Base-by-base conservation (phyloP, 768 basidiomycete species). In the Lactifluus subvellereus region DNA sequence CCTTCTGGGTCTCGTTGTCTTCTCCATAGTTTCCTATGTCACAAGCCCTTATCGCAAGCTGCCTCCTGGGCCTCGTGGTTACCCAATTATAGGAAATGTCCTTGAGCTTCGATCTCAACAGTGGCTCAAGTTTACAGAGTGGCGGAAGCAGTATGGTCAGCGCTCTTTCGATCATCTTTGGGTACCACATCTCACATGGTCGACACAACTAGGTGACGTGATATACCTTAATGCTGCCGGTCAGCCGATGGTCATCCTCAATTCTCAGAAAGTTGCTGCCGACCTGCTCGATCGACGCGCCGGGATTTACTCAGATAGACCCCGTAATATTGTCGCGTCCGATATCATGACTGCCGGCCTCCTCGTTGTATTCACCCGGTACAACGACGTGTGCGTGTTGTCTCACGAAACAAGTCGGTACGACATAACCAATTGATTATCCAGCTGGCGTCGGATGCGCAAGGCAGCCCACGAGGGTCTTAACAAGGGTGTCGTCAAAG, bases 391-490 rank as follows among this genome's bases (percentile, higher is more conserved):
- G 60, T 64, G 22, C 42, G 61, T 65, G 35, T 42, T 48, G 3
- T 59, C 22, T 35, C 3, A 45, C 14, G 35, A 37, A 33, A 35
- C 5, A 6, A 18, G n/a, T 27, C 20, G 14, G 50, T 20, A 8
- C 27, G 32, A n/a, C 18, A 18, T 55, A 43, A 35, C 43, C 35
- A 35, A 3, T 18, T n/a, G 13, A 18, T 27, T 43, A 57, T n/a
- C 8, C 11, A 77, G 75, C 32, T 77, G 74, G 75, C 70, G 73
- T 32, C 66, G 72, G 14, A 72, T 74, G 72, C 72, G 75, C 20
- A 70, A 74, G 18, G 72, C 74, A 1, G 71, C 71, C 3, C 73
- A 76, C 60, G 75, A 76, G 48, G 72, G 73, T 6, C 72, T 77
- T 35, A 71, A 70, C 55, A 69, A 69, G 49, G 61, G 69, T 16